These are phyloP conservation scores for Metschnikowia anglica DNA, from an alignment of 805 yeast species.

Conservation along the genomic window DNA sequence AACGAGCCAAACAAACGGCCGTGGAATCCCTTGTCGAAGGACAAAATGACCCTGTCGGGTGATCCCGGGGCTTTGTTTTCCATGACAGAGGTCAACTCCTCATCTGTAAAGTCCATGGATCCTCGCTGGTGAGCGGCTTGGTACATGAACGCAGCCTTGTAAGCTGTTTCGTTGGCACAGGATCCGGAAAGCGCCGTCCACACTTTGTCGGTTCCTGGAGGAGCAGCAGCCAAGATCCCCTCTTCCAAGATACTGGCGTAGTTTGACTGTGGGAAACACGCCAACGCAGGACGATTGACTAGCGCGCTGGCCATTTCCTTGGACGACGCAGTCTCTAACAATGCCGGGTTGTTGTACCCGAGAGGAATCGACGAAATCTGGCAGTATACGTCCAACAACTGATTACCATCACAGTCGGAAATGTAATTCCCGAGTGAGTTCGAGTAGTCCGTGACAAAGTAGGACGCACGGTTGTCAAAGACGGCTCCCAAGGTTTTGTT, in stretches of 20 bases:
- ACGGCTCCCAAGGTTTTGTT: conserved; percentile 37
- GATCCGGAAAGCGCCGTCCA: conserved; percentile 71
- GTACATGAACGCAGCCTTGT: conserved; percentile 69
- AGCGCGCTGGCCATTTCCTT: conserved; percentile 43
- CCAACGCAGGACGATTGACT: conserved; percentile 45
- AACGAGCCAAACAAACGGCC: conserved; percentile 57
- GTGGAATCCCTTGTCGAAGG: conserved; percentile 56
- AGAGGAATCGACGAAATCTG: conserved; percentile 45
- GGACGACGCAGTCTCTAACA: conserved; percentile 37
- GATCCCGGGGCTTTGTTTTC: conserved; percentile 51
- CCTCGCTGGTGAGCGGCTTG: conserved; percentile 57
- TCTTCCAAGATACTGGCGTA: conserved; percentile 48
- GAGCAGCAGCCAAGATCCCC: conserved; percentile 61
- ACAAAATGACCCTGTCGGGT: conserved; percentile 52
- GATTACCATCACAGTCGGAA: conserved; percentile 43
- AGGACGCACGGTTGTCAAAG: conserved; percentile 44
- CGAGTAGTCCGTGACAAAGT: conserved; percentile 41
- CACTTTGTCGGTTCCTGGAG: conserved; percentile 56
- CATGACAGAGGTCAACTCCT: conserved; percentile 50
- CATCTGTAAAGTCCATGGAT: conserved; percentile 41
- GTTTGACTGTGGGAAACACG: conserved; percentile 62
- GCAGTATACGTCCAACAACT: conserved; percentile 40
- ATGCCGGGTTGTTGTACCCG: conserved; percentile 45
- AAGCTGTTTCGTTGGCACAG: conserved; percentile 69
- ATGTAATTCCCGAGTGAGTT: conserved; percentile 42